phyloP scores from a whole-genome alignment of 805 yeast species.

The Wickerhamiella galacta region DNA sequence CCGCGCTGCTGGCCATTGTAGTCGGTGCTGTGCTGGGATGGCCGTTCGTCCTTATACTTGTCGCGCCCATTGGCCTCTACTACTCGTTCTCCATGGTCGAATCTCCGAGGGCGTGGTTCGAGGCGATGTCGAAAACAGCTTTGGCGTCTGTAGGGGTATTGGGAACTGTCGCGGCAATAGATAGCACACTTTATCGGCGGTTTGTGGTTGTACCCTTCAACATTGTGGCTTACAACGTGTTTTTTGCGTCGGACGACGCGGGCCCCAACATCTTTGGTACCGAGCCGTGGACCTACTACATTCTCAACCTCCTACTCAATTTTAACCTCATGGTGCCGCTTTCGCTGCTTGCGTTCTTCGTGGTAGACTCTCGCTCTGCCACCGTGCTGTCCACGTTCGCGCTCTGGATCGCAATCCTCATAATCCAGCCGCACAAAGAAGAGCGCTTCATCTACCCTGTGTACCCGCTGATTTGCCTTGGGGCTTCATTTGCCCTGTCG shows the following conservation, averaged over 20 bases:
- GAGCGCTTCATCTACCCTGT: constrained; percentile 81
- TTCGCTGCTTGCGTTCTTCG: constrained; percentile 8
- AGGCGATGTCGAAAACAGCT: constrained; percentile 9
- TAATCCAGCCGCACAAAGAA: constrained; percentile 76
- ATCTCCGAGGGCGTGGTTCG: constrained; percentile 11
- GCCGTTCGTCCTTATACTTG: constrained; percentile 67
- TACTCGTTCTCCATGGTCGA: constrained; percentile 8
- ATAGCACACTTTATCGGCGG: constrained; percentile 41
- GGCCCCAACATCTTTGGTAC: constrained; percentile 88
- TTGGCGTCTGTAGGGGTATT: constrained; percentile 9
- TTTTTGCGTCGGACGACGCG: constrained; percentile 42
- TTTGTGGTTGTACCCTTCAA: constrained; percentile 61
- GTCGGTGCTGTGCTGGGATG: constrained; percentile 77
- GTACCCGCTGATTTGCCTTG: constrained; percentile 49
- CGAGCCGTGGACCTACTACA: constrained; percentile 62
- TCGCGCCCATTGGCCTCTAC: constrained; percentile 39
- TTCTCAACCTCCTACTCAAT: constrained; percentile 51
- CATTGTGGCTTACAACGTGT: constrained; percentile 68
- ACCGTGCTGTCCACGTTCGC: constrained; percentile 31
- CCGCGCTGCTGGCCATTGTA: constrained; percentile 26
- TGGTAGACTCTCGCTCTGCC: constrained; percentile 3
- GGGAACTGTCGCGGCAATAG: constrained; percentile 19
- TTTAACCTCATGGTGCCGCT: constrained; percentile 36
- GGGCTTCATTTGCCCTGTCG: constrained; percentile 38
- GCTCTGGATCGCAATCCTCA: constrained; percentile 54